Percentiles rank a stretch among this genome's conserved stretches.
Conservation (phyloP, 768 basidiomycete genomes). For the Boletus insuetus region DNA sequence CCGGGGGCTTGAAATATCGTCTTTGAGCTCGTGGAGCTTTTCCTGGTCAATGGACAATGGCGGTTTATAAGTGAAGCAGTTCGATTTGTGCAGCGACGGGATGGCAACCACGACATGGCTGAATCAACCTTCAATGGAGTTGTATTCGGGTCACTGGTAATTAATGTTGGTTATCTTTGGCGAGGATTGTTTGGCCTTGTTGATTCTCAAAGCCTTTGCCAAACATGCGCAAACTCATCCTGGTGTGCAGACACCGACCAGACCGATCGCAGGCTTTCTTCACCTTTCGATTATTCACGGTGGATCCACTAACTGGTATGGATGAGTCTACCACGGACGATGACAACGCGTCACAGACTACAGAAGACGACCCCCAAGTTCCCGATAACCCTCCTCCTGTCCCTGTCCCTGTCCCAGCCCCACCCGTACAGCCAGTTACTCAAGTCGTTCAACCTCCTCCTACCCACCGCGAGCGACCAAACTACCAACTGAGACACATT, state of each 20-base stretch:
- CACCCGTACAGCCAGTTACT: conserved; percentile 31
- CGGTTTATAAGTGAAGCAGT: not conserved
- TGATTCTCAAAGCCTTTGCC: conserved; percentile 20
- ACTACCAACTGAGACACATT: conserved; percentile 65
- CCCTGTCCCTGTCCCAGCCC: conserved; percentile 29
- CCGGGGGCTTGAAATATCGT: conserved; percentile 21
- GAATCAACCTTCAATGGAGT: no score
- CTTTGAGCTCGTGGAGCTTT: conserved; percentile 11
- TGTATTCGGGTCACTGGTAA: not conserved
- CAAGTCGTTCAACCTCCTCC: conserved; percentile 38
- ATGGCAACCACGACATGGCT: conserved; percentile 16
- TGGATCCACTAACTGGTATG: conserved; percentile 22
- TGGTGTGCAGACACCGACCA: not conserved
- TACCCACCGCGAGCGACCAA: conserved; percentile 44
- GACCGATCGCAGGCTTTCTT: not conserved
- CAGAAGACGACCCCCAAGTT: conserved; percentile 80
- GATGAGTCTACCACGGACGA: conserved; percentile 53
- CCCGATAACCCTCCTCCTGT: conserved; percentile 51
- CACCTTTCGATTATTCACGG: not conserved
- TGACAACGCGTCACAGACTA: conserved; percentile 76
- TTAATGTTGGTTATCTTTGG: no score
- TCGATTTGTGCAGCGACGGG: not conserved
- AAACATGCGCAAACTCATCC: conserved; percentile 26
- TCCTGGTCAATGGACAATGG: not conserved
- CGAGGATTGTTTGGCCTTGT: conserved; percentile 19